Evolutionary conservation across 1,284 basidiomycete genomes (phyloP).

Genomic region (Leccinum ponderosum): DNA sequence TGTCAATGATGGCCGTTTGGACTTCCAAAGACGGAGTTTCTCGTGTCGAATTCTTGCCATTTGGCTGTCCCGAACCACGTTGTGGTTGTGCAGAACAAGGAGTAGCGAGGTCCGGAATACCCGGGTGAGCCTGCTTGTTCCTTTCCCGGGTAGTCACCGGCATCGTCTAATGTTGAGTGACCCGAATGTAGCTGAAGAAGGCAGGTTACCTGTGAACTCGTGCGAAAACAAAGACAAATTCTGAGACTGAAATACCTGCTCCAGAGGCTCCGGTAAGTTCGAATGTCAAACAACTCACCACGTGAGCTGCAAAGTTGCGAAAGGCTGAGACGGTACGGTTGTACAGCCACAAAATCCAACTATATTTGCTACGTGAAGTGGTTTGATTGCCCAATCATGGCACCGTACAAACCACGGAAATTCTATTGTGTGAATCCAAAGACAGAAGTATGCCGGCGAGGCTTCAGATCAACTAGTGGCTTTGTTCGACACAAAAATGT

Average conservation of each 20-base stretch:
- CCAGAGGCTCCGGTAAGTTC: background rate
- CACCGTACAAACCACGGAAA: background rate
- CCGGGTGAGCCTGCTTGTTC: background rate
- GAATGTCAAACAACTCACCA: background rate
- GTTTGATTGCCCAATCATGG: background rate
- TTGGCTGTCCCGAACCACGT: background rate
- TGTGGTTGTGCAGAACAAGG: background rate
- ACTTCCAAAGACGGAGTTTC: background rate
- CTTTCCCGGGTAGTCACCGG: background rate
- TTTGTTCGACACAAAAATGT: background rate
- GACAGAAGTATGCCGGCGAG: background rate
- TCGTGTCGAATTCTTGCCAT: background rate
- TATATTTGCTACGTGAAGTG: too few species aligned
- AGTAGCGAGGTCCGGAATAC: background rate
- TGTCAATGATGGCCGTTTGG: background rate
- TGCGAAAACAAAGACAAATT: background rate
- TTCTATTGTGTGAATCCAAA: background rate
- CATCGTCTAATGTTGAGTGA: background rate
- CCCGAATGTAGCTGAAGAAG: background rate
- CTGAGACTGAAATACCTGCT: background rate
- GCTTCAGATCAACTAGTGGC: background rate
- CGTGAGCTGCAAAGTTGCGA: background rate
- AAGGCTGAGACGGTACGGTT: background rate
- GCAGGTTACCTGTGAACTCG: background rate
- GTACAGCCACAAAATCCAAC: too few species aligned